Percentiles rank a stretch among this genome's conserved stretches.
Evolutionary conservation across 192 early-diverging fungal genomes (phyloP).

Genomic region (Pilaira anomala): DNA sequence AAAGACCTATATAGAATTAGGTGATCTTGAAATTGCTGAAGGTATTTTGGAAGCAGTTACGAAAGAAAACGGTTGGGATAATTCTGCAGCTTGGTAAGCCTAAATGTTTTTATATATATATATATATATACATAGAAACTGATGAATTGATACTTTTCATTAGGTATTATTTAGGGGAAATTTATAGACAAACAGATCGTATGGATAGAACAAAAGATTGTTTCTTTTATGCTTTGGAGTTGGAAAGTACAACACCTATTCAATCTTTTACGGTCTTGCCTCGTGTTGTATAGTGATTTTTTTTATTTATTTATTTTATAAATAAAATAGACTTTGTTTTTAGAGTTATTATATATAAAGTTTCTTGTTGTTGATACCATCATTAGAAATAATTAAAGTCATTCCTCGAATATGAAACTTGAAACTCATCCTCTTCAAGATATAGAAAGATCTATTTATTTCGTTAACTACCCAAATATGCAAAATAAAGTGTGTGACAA

Average conservation of each 20-base stretch:
- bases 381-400: too few relatives aligned
- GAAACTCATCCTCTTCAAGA: too few relatives aligned
- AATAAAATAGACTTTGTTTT: too few relatives aligned
- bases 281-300: slow-evolving; percentile 29
- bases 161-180: slow-evolving; percentile 47
- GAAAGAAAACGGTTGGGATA: slow-evolving; percentile 55
- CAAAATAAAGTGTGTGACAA: too few relatives aligned
- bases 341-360: too few relatives aligned
- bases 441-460: too few relatives aligned
- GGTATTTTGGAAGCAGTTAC: slow-evolving; percentile 49
- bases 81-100: slow-evolving; percentile 62
- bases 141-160: slow-evolving; percentile 6
- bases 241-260: slow-evolving; percentile 51
- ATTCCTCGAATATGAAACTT: too few relatives aligned
- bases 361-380: too few relatives aligned
- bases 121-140: background rate
- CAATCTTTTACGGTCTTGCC: slow-evolving; percentile 44
- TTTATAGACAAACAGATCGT: slow-evolving; percentile 41
- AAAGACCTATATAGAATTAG: slow-evolving; percentile 41
- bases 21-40: slow-evolving; percentile 49
- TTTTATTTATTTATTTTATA: background rate
- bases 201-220: slow-evolving; percentile 49
- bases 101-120: slow-evolving; percentile 5
- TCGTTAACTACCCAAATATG: too few relatives aligned
- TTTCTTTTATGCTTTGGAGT: slow-evolving; percentile 57